Conservation (phyloP, 768 basidiomycete species). For the Collybia nuda region DNA sequence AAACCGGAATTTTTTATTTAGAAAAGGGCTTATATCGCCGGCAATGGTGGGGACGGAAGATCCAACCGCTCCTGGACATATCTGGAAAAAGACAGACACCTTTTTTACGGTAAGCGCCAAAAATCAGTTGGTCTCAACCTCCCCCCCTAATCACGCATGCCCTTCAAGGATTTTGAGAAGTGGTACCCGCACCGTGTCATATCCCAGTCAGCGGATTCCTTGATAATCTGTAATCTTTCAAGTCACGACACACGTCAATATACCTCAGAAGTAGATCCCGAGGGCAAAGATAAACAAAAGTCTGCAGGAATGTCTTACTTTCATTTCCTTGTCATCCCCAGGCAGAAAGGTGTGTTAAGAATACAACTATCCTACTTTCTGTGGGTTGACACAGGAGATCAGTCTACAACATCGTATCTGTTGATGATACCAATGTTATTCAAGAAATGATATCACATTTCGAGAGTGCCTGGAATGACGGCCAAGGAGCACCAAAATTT, state of each 20-base stretch:
- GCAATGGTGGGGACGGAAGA: too few species aligned
- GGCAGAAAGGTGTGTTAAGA: conserved; percentile 3
- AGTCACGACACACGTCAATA: conserved; percentile 11
- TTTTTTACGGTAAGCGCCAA: too few species aligned
- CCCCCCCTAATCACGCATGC: too few species aligned
- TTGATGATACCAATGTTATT: conserved; percentile 5
- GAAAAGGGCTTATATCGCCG: too few species aligned
- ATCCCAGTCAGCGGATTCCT: not conserved
- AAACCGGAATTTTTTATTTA: too few species aligned
- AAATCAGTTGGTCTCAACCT: too few species aligned
- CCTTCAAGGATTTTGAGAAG: too few species aligned
- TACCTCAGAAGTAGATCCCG: not conserved
- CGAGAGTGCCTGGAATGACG: conserved; percentile 1
- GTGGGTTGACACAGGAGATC: not conserved
- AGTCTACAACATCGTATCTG: conserved; percentile 12
- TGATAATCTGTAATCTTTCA: conserved; percentile 10
- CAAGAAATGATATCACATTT: conserved; percentile 13
- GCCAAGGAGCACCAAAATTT: not conserved
- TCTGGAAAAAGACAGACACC: too few species aligned
- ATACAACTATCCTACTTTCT: not conserved
- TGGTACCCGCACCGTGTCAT: too few species aligned
- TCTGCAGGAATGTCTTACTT: conserved; percentile 14
- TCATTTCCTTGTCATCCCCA: conserved; percentile 12
- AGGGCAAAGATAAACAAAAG: conserved; percentile 1
- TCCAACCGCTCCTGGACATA: too few species aligned